These are phyloP conservation scores for Curvularia lunata DNA, from an alignment of 2,329 filamentous ascomycete genomes.

Conservation along the genomic window DNA sequence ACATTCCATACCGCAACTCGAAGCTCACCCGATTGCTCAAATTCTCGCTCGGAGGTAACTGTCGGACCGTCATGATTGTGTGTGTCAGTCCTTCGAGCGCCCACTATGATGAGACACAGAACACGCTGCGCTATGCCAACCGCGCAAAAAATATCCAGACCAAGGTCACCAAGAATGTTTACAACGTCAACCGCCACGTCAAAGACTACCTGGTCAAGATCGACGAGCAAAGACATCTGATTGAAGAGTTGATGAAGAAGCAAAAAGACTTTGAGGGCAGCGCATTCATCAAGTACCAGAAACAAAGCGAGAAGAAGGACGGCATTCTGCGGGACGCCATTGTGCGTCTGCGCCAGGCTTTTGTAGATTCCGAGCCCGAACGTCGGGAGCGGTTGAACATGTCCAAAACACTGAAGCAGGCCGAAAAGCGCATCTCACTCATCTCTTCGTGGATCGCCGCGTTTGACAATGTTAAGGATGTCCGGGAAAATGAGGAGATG, in stretches of 20 bases:
- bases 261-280: slow-evolving; percentile 85
- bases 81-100: slow-evolving; percentile 96
- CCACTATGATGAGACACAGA: slow-evolving; percentile 98
- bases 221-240: slow-evolving; percentile 95
- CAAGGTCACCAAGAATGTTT: slow-evolving; percentile 98
- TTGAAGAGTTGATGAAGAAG: slow-evolving; percentile 92
- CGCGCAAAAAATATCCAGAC: slow-evolving; percentile 99
- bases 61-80: slow-evolving; percentile 99
- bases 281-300: slow-evolving; percentile 87
- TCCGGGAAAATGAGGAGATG: slow-evolving; percentile 71
- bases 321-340: slow-evolving; percentile 77
- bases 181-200: slow-evolving; percentile 98
- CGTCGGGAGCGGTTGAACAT: slow-evolving; percentile 77
- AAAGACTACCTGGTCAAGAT: slow-evolving; percentile 99
- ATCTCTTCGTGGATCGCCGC: slow-evolving; percentile 93
- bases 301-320: slow-evolving; percentile 86
- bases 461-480: slow-evolving; percentile 82
- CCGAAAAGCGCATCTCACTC: slow-evolving; percentile 83
- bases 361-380: slow-evolving; percentile 78
- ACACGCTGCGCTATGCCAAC: slow-evolving; percentile 96
- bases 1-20: slow-evolving; percentile 96
- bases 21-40: slow-evolving; percentile 95
- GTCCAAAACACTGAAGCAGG: slow-evolving; percentile 81
- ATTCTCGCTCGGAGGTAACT: slow-evolving; percentile 96
- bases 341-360: slow-evolving; percentile 78